Evolutionary conservation across 2,329 filamentous ascomycete genomes (phyloP), one percentile per base, ranked within the genome.

Genomic region (Pezicula neosporulosa): DNA sequence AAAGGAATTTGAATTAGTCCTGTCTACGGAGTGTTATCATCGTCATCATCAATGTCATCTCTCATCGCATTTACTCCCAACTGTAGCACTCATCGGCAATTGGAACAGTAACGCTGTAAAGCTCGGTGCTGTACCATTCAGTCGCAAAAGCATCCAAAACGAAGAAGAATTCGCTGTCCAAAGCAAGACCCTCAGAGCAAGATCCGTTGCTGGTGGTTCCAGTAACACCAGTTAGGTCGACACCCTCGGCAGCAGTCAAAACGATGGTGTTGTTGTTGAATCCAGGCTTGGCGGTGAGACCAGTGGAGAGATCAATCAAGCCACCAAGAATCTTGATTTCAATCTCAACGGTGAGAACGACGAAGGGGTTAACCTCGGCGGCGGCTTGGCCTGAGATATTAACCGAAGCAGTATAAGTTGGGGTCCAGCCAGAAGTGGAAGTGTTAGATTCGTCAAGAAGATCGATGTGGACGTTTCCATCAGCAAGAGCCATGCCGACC

Each of bases 391-490:
- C 61, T 21, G 63, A 63, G 48, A 69, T 63, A 53, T 70, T 68
- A 52, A 62, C 64, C 36, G 62, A 56, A 30, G 66, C 65, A 37
- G 56, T 56, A 57, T 72, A 70, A n/a, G 60, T 54, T 21, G 71
- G 70, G 10, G 58, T 61, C 69, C 70, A 73, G 9, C 70, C 70
- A 2, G 63, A 62, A 6, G 63, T 65, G 2, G 48, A 49, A 7
- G 66, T 66, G 44, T 61, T 60, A 37, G 51, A 52, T 6, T 55
- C 52, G 47, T 69, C 52, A 27, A 72, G 53, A 21, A 72, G 63
- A 54, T 74, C 70, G 18, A 74, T 52, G 59, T 73, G 71, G 13
- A 70, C 64, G 43, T 66, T 70, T 42, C 68, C 71, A 28, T 68
- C 60, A 12, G 61, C 62, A 18, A 73, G 58, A 7, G 55, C 53